Evolutionary conservation across 106 monocot species (phyloP).

Genomic region (Dioscorea dumetorum): DNA sequence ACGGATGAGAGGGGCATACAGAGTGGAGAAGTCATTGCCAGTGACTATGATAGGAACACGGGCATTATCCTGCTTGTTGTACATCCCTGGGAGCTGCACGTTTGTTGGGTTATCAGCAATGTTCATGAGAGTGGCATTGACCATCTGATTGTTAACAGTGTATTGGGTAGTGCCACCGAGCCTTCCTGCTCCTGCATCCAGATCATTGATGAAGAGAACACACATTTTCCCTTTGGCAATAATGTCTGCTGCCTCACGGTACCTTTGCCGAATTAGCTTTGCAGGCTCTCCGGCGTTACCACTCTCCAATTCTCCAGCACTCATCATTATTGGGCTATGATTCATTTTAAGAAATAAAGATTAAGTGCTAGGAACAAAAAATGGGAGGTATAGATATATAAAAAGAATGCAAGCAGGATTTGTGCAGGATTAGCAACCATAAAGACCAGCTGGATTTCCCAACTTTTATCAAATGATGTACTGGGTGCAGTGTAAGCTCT

Average conservation of each 20-base stretch:
- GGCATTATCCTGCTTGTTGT: constrained; percentile 61
- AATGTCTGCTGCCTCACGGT: constrained; percentile 52
- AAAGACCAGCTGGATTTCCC: no score
- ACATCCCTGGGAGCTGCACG: constrained; percentile 55
- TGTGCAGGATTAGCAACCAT: no score
- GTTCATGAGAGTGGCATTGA: constrained; percentile 57
- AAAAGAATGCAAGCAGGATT: no score
- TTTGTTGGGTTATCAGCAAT: constrained; percentile 50
- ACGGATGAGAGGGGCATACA: constrained; percentile 56
- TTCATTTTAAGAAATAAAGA: no score
- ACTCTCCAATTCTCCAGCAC: constrained; percentile 48
- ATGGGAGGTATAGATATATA: no score
- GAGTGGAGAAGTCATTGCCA: constrained; percentile 63
- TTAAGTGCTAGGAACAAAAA: no score
- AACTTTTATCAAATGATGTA: no score
- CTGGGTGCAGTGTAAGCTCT: no score
- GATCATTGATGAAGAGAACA: constrained; percentile 61
- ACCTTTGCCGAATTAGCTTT: constrained; percentile 55
- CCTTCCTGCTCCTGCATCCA: constrained; percentile 58
- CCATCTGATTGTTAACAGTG: constrained; percentile 65
- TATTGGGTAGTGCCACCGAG: constrained; percentile 64
- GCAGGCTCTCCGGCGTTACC: constrained; percentile 52
- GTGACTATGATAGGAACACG: constrained; percentile 60
- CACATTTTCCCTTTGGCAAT: constrained; percentile 51
- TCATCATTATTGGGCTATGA: constrained; percentile 48